Evolutionary conservation across 192 early-diverging fungal species (phyloP), one percentile per base, ranked within the genome.

Genomic region (Mortierella antarctica): DNA sequence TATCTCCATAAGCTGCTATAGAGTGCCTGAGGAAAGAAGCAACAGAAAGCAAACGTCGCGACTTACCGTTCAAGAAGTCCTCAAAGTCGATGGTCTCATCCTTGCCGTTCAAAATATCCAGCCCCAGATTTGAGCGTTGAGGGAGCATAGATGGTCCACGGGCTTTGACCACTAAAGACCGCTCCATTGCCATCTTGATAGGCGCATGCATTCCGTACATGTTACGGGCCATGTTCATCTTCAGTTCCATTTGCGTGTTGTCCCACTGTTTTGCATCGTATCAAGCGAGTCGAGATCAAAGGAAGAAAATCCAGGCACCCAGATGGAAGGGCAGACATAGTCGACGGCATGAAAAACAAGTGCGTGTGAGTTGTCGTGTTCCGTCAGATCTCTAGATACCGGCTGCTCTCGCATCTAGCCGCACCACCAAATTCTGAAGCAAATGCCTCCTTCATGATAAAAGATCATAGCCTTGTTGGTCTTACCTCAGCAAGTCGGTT

Each of bases 171-270:
- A 94, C 89, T 7, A 96, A 72, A 56, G 83, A 87, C 59, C 91
- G 87, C 76, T 98, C 96, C 96, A 98, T 98, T 71, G 95, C 92
- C 80, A 95, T 85, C 71, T 94, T 91, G 75, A 99, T 86, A 42
- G 96, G 98, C n/a, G 93, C 93, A 74, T 97, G 95, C 61, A 96
- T 84, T 23, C 96, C 98, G 77, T 95, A 95, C 18, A 91, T 67
- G 70, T 90, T 87, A 54, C 94, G 91, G 57, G 92, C 90, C 90
- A 97, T 87, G 59, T 89, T 88, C 67, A 95, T 83, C 81, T 95
- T 94, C 40, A 95, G 86, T 70, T 93, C 88, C 55, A 89, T 83
- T 83, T 96, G 95, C 57, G 96, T 94, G 80, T 86, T 88, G 50
- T 94, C 87, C 96, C 96, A 97, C 93, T 95, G 60, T 47, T 70